Percentiles rank a stretch among this genome's conserved stretches.
Evolutionary conservation across 2,329 filamentous ascomycete species (phyloP).

Genomic region (Fusarium tupiense): DNA sequence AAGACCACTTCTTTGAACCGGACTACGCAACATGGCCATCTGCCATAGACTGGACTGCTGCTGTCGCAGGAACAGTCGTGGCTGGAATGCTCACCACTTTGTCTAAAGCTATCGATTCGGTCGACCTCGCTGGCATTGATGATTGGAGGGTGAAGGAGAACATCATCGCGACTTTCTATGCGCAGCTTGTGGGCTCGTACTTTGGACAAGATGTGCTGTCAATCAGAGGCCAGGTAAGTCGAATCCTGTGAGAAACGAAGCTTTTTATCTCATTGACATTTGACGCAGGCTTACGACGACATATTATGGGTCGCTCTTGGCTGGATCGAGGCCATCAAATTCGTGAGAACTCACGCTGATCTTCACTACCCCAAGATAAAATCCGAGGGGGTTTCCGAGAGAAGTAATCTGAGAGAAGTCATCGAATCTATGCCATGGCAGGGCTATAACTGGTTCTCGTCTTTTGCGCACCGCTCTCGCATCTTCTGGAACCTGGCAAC

Average conservation of each 20-base stretch:
- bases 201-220: conserved; percentile 85
- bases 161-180: conserved; percentile 83
- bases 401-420: conserved; percentile 44
- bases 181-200: conserved; percentile 80
- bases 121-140: conserved; percentile 47
- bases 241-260: too few relatives aligned
- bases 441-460: conserved; percentile 76
- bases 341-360: conserved; percentile 75
- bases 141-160: conserved; percentile 72
- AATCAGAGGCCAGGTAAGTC: conserved; percentile 67
- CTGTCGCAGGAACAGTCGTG: conserved; percentile 83
- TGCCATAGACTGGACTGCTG: conserved; percentile 93
- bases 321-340: conserved; percentile 85
- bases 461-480: conserved; percentile 84
- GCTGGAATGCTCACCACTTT: conserved; percentile 78
- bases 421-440: conserved; percentile 70
- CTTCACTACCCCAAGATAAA: conserved; percentile 62
- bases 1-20: conserved; percentile 78
- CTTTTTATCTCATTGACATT: not conserved
- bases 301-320: conserved; percentile 95
- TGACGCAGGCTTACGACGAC: conserved; percentile 82
- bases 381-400: conserved; percentile 6
- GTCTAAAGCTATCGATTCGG: conserved; percentile 63
- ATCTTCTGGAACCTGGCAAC: conserved; percentile 86
- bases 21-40: conserved; percentile 85